Conservation (phyloP, 139 green algal species). For the Chlorella sorokiniana region DNA sequence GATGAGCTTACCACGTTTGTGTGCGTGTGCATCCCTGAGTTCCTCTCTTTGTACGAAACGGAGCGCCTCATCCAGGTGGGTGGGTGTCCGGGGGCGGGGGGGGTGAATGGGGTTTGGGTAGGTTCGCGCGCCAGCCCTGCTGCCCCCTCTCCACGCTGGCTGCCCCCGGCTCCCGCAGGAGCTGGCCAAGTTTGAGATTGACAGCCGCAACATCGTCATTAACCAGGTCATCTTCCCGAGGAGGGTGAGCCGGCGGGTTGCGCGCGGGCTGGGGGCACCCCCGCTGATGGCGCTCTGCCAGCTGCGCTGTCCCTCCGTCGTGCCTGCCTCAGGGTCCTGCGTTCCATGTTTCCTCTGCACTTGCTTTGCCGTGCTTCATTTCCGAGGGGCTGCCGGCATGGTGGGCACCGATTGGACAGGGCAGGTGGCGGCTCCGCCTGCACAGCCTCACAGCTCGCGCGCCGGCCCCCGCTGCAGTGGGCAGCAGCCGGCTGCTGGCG, state of each 20-base stretch:
- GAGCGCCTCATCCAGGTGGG: constrained; percentile 86
- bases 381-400: not conserved
- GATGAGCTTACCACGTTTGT: constrained; percentile 97
- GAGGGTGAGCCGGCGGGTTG: constrained; percentile 40
- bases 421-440: too few species aligned
- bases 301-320: too few species aligned
- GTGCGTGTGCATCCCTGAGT: constrained; percentile 98
- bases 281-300: too few species aligned
- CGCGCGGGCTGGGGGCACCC: too few species aligned
- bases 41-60: constrained; percentile 97
- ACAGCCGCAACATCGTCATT: constrained; percentile 95
- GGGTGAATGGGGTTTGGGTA: not conserved
- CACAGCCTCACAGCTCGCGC: too few species aligned
- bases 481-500: constrained; percentile 68
- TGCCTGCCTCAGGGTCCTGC: too few species aligned
- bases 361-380: not conserved
- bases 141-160: not conserved
- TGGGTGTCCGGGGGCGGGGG: too few species aligned
- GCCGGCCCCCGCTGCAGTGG: too few species aligned
- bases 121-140: not conserved
- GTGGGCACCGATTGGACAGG: too few species aligned
- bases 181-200: constrained; percentile 96
- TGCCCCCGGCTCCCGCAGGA: constrained; percentile 63
- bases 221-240: constrained; percentile 94
- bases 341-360: not conserved